Conservation (phyloP, 2,329 filamentous ascomycete genomes). For the Cladosporium sp. region DNA sequence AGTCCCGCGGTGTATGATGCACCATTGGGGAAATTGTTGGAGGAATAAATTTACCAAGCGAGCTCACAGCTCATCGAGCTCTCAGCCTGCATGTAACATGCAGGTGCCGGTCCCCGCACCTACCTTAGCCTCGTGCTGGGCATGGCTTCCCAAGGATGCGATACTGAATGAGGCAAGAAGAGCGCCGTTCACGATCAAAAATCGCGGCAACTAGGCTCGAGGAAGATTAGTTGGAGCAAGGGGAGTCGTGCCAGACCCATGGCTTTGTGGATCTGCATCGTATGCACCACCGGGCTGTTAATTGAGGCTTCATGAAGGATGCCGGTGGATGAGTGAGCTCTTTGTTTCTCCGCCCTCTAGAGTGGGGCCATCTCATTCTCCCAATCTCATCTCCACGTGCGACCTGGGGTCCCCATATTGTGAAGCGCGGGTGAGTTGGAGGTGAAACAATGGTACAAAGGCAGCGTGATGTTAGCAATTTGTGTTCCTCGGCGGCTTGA, state of each 20-base stretch:
- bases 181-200: conserved; percentile 2
- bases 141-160: neutral
- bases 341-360: neutral
- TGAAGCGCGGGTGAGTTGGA: neutral
- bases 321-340: neutral
- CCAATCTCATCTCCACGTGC: conserved; percentile 1
- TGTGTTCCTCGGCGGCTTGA: neutral
- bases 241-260: neutral
- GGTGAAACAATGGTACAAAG: neutral
- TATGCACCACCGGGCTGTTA: neutral
- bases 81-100: conserved; percentile 8
- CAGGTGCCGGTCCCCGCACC: conserved; percentile 16
- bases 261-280: neutral
- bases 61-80: conserved; percentile 15
- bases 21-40: conserved; percentile 2
- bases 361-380: conserved; percentile 11
- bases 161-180: conserved; percentile 10
- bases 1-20: neutral
- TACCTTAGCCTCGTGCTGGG: conserved; percentile 6
- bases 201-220: conserved; percentile 4
- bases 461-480: neutral
- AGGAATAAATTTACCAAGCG: conserved; percentile 15
- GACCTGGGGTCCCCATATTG: conserved; percentile 9
- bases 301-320: neutral
- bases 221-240: conserved; percentile 6